Evolutionary conservation across 179 eudicot species (phyloP), one percentile per base, ranked within the genome.

Genomic region (Carnegiea gigantea): DNA sequence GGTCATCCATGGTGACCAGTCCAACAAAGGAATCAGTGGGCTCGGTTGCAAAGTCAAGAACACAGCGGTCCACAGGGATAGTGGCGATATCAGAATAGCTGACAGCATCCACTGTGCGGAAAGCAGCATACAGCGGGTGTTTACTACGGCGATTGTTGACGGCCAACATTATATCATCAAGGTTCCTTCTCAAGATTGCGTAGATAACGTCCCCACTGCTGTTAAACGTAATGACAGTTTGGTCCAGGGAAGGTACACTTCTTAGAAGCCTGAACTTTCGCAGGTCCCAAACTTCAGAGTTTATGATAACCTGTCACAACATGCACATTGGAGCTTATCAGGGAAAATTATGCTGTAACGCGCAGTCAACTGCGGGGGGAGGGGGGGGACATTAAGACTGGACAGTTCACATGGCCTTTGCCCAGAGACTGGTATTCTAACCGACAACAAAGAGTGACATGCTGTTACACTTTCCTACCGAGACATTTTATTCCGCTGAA

Each of bases 251-350:
- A 14, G 98, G 96, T 43, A 96, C 97, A 14, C 92, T 96, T 75
- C 98, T 86, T 26, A 96, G 95, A 62, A 96, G 93, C 88, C 92
- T 87, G 83, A 88, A 92, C 77, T 96, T 96, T 59, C 99, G 92
- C 24, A 94, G 90, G 89, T 96, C 99, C 98, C 98, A 96, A 21
- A 96, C 98, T 88, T 96, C 99, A 0, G 99, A 94, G 84, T 96
- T 96, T 89, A 96, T 94, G 43, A 96, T 94, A 18, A 96, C 98
- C 99, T 96, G 91, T 43, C 67, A 83, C 78, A 75, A 4, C 15
- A 80, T 15, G 40, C 77, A 73, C 72, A 76, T 78, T 72, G 28
- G 71, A 49, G 48, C 40, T 76, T 33, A 28, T 54, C 44, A 53
- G 26, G 65, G 11, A 13, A 54, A 20, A 76, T 15, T 65, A 26